Conservation (phyloP, 306 rosid species). For the Cyclanthera cordifolia region DNA sequence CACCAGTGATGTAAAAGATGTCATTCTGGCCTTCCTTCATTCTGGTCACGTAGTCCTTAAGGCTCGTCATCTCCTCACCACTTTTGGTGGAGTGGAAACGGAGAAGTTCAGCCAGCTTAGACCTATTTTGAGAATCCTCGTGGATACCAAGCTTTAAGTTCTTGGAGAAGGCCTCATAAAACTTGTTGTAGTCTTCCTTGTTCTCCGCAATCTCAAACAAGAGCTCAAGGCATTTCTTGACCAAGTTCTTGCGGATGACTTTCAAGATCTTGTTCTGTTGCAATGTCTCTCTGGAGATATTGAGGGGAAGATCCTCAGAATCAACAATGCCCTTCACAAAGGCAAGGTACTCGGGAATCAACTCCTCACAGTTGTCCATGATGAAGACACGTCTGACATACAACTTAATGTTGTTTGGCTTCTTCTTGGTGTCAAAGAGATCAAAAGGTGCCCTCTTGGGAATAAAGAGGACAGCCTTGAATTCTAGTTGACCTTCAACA, state of each 20-base stretch:
- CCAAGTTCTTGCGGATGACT: conserved; percentile 84
- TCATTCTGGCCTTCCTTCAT: conserved; percentile 95
- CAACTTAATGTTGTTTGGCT: conserved; percentile 82
- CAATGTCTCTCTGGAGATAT: conserved; percentile 76
- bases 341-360: conserved; percentile 80
- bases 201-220: conserved; percentile 89
- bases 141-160: conserved; percentile 78
- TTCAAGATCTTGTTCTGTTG: conserved; percentile 90
- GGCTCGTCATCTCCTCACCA: conserved; percentile 81
- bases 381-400: conserved; percentile 85
- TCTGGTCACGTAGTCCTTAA: conserved; percentile 87
- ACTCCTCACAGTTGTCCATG: conserved; percentile 96
- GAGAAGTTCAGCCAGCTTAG: conserved; percentile 72
- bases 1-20: conserved; percentile 82
- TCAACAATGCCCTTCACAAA: conserved; percentile 89
- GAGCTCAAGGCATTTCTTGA: conserved; percentile 74
- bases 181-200: conserved; percentile 87
- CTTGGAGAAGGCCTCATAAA: conserved; percentile 85
- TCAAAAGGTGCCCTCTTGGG: conserved; percentile 97
- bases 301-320: conserved; percentile 90
- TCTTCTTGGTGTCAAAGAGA: conserved; percentile 82
- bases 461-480: conserved; percentile 78
- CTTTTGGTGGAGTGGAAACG: conserved; percentile 88
- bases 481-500: conserved; percentile 92
- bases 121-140: conserved; percentile 69